These are phyloP conservation scores for Acorus calamus DNA, from an alignment of 106 monocot genomes.

Conservation along the genomic window DNA sequence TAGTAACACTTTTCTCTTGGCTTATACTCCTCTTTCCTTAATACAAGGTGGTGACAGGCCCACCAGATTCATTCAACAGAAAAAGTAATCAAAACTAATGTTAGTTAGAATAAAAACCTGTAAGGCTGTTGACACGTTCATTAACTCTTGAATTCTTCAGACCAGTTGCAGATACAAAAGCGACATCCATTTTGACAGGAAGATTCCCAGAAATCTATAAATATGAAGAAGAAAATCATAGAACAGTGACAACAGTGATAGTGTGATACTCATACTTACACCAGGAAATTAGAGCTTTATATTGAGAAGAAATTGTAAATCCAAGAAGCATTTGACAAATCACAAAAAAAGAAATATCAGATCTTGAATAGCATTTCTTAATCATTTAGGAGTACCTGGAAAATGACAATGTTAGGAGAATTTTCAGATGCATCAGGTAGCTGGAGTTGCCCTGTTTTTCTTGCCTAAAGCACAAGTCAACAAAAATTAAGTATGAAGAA, in stretches of 20 bases:
- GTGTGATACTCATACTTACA: not conserved
- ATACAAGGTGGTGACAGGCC: not conserved
- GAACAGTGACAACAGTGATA: not conserved
- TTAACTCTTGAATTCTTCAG: conserved; percentile 28
- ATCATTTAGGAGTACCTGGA: conserved; percentile 46
- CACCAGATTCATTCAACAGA: not conserved
- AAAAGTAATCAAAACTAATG: not conserved
- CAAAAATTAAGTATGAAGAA: no score
- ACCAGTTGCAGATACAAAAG: conserved; percentile 58
- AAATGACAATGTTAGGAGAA: conserved; percentile 65
- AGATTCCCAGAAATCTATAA: conserved; percentile 45
- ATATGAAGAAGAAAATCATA: conserved; percentile 1
- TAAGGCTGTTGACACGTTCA: conserved; percentile 50
- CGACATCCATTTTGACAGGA: conserved; percentile 60
- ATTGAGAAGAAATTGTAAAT: not conserved
- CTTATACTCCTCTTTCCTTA: not conserved
- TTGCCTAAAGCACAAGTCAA: conserved; percentile 31
- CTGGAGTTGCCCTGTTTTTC: conserved; percentile 51
- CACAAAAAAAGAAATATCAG: not conserved
- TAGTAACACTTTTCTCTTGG: no score
- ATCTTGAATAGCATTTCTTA: not conserved
- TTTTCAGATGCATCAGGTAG: conserved; percentile 66
- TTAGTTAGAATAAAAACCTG: conserved; percentile 31
- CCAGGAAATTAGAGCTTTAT: not conserved
- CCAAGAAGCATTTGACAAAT: not conserved